Percentiles rank a stretch among this genome's conserved stretches.
These are phyloP conservation scores for Boletus patriciae DNA, from an alignment of 768 basidiomycete species.

Conservation along the genomic window DNA sequence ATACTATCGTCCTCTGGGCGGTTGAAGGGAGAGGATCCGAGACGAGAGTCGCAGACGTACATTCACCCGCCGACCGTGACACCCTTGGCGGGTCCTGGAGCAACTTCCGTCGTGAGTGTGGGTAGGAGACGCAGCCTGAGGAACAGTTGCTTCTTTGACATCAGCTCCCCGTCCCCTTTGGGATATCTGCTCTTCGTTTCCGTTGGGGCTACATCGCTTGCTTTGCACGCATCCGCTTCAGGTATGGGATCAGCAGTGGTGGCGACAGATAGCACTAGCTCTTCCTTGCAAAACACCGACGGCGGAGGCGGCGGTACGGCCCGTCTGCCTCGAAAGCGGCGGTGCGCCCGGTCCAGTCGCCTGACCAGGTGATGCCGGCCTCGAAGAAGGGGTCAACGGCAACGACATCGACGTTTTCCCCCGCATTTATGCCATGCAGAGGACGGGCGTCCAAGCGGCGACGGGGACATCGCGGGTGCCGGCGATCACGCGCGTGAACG, in stretches of 20 bases:
- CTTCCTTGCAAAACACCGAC: conserved; percentile 10
- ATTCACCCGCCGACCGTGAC: neutral
- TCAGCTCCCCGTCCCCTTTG: neutral
- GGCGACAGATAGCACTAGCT: neutral
- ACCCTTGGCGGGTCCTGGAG: neutral
- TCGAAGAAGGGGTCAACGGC: conserved; percentile 32
- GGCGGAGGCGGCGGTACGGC: conserved; percentile 28
- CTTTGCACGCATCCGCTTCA: neutral
- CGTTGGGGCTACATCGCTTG: neutral
- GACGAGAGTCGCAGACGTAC: neutral
- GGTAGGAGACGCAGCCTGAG: neutral
- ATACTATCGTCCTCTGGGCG: neutral
- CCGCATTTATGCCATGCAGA: neutral
- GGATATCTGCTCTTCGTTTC: conserved; percentile 4
- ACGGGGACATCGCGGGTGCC: conserved; percentile 13
- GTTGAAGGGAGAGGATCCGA: neutral
- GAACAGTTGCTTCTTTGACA: neutral
- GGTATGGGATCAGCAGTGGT: neutral
- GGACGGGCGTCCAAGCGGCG: conserved; percentile 9
- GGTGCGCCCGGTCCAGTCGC: conserved; percentile 42
- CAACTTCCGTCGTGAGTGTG: neutral
- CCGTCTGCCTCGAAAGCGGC: conserved; percentile 55
- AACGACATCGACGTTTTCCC: conserved; percentile 20
- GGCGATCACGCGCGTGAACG: conserved; percentile 30
- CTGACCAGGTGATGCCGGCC: conserved; percentile 39